These are phyloP conservation scores for Fimicolochytrium jonesii DNA, from an alignment of 192 early-diverging fungal species.

Conservation along the genomic window DNA sequence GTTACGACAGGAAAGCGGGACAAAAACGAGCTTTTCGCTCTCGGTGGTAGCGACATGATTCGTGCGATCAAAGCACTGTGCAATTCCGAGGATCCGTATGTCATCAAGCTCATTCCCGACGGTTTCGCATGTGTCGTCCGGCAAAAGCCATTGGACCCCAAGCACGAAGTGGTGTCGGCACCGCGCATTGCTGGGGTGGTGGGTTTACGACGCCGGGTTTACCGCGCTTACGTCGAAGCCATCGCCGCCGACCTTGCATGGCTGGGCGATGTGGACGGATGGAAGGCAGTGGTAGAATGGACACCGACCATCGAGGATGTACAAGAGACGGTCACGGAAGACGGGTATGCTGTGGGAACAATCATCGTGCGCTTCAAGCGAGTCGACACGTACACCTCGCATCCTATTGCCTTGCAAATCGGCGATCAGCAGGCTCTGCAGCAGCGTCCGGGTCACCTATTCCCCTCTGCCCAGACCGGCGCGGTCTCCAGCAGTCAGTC, in stretches of 20 bases:
- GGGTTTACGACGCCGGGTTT: neutral
- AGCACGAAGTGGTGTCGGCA: neutral
- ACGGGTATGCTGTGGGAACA: neutral
- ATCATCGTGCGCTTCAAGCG: neutral
- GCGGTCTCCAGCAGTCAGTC: too few relatives aligned
- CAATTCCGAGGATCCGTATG: constrained; percentile 10
- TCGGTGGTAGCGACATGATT: neutral
- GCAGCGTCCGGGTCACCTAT: too few relatives aligned
- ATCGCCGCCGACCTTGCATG: constrained; percentile 2
- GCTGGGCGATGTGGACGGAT: constrained; percentile 7
- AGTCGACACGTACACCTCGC: too few relatives aligned
- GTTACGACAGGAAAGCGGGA: neutral
- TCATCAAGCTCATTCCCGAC: neutral
- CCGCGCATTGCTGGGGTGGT: neutral
- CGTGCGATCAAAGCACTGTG: neutral
- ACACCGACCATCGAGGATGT: neutral
- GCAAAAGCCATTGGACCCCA: neutral
- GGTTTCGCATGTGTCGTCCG: neutral
- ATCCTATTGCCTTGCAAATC: too few relatives aligned
- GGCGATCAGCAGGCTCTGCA: too few relatives aligned
- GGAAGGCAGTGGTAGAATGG: constrained; percentile 4
- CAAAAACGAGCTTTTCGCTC: neutral
- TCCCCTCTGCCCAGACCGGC: too few relatives aligned
- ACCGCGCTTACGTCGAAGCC: constrained; percentile 1
- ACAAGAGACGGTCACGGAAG: neutral